A percentile compares a stretch with the other conserved stretches of the same genome.
These are phyloP conservation scores for Hericium coralloides DNA, from an alignment of 768 basidiomycete species.

Conservation along the genomic window DNA sequence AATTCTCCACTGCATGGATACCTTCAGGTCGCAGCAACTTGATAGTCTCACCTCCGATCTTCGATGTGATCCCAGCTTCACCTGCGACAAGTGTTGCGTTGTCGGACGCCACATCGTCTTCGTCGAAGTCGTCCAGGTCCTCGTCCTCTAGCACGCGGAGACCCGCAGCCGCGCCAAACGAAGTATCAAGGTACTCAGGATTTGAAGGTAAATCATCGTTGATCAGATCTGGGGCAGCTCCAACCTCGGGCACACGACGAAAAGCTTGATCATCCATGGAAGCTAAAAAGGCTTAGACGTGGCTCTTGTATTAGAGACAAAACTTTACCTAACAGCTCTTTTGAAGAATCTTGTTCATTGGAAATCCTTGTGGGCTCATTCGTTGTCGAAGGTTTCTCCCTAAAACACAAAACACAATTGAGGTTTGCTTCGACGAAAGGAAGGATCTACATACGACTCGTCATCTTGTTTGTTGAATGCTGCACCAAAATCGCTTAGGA, in stretches of 20 bases:
- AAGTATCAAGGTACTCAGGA: slow-evolving; percentile 76
- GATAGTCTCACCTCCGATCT: slow-evolving; percentile 78
- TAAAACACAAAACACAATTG: background rate
- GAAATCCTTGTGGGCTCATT: slow-evolving; percentile 8
- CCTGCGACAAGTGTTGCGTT: background rate
- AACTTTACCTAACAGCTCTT: slow-evolving; percentile 21
- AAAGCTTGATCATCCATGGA: slow-evolving; percentile 84
- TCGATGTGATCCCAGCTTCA: slow-evolving; percentile 38
- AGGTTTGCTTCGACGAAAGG: background rate
- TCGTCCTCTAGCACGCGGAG: slow-evolving; percentile 65
- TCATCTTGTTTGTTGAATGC: slow-evolving; percentile 29
- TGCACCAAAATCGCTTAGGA: slow-evolving; percentile 44
- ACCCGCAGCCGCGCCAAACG: slow-evolving; percentile 72
- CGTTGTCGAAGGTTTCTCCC: background rate
- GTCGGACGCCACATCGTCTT: slow-evolving; percentile 2
- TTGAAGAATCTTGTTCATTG: slow-evolving; percentile 1
- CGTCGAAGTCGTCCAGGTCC: slow-evolving; percentile 51
- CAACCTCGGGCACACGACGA: slow-evolving; percentile 62
- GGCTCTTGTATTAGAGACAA: background rate
- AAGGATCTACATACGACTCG: slow-evolving; percentile 11
- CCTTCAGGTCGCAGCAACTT: slow-evolving; percentile 58
- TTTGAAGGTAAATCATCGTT: slow-evolving; percentile 88
- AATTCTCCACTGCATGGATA: slow-evolving; percentile 63
- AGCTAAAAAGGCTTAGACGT: slow-evolving; percentile 28
- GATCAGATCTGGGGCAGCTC: slow-evolving; percentile 80